Percentiles rank a stretch among this genome's conserved stretches.
phyloP scores from a whole-genome alignment of 108 stramenopile genomes.

The Craspedostauros australis region DNA sequence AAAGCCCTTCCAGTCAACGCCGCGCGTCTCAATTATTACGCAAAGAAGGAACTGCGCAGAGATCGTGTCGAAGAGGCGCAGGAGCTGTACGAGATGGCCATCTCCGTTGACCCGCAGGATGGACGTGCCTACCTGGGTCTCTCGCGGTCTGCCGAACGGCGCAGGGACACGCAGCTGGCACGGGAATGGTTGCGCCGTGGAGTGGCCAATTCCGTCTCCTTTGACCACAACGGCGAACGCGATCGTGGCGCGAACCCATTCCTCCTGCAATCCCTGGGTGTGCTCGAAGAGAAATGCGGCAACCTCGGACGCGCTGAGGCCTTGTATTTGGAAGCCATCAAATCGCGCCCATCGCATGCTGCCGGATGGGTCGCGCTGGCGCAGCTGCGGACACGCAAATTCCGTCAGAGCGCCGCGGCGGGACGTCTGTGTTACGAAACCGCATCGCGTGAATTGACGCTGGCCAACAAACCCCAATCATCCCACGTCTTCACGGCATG shows the following conservation, averaged over 20 bases:
- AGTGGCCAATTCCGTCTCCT: conserved; percentile 38
- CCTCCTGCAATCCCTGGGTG: conserved; percentile 74
- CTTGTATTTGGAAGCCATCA: conserved; percentile 55
- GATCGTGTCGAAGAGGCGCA: conserved; percentile 25
- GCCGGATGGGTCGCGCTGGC: conserved; percentile 82
- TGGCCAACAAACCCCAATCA: conserved; percentile 52
- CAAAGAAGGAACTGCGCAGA: conserved; percentile 56
- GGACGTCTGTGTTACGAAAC: conserved; percentile 73
- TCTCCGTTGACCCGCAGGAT: conserved; percentile 66
- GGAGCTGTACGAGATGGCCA: conserved; percentile 26
- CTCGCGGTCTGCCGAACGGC: conserved; percentile 64
- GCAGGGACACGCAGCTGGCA: conserved; percentile 68
- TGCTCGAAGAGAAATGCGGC: conserved; percentile 73
- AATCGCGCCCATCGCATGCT: conserved; percentile 74
- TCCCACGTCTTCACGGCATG: conserved; percentile 83
- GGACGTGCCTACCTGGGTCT: conserved; percentile 83
- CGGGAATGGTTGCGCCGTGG: conserved; percentile 48
- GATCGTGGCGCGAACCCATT: conserved; percentile 78
- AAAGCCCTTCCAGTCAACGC: conserved; percentile 66
- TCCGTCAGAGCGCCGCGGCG: conserved; percentile 61
- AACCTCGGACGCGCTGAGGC: conserved; percentile 68
- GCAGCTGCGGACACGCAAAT: conserved; percentile 74
- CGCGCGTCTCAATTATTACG: conserved; percentile 63
- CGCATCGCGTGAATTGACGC: conserved; percentile 61
- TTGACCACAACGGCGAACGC: conserved; percentile 11